Evolutionary conservation across 2,329 filamentous ascomycete genomes (phyloP).

Genomic region (Sphaceloma murrayae): DNA sequence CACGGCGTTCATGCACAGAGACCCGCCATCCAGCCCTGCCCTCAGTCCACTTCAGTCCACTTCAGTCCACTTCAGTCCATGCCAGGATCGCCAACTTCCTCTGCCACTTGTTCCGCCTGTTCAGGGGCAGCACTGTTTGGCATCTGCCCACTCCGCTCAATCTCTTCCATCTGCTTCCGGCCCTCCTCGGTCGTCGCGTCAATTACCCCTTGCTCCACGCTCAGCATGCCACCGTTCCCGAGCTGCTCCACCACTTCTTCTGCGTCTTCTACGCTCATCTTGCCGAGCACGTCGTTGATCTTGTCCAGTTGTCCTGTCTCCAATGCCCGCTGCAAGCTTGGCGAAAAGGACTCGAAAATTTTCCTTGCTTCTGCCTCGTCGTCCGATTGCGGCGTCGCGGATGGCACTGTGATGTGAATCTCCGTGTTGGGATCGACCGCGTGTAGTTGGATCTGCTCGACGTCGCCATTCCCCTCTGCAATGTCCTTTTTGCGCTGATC

Average conservation of each 20-base stretch:
- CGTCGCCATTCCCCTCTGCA: conserved; percentile 49
- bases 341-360: conserved; percentile 76
- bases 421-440: conserved; percentile 89
- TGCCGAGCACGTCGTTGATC: conserved; percentile 77
- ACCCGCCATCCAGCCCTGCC: too few species aligned
- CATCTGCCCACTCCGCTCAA: conserved; percentile 65
- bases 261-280: conserved; percentile 80
- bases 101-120: conserved; percentile 53
- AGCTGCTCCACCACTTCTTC: conserved; percentile 75
- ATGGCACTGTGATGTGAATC: conserved; percentile 77
- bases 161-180: conserved; percentile 29
- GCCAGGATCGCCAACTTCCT: conserved; percentile 34
- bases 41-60: not conserved
- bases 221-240: conserved; percentile 77
- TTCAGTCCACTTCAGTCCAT: conserved; percentile 22
- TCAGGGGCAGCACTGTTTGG: too few species aligned
- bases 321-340: conserved; percentile 70
- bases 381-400: conserved; percentile 54
- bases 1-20: too few species aligned
- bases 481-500: conserved; percentile 44
- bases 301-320: conserved; percentile 82
- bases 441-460: conserved; percentile 96
- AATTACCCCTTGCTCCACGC: conserved; percentile 84
- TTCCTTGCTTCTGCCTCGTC: conserved; percentile 54
- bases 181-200: conserved; percentile 56